phyloP scores from a whole-genome alignment of 768 basidiomycete genomes.

The Pisolithus orientalis region DNA sequence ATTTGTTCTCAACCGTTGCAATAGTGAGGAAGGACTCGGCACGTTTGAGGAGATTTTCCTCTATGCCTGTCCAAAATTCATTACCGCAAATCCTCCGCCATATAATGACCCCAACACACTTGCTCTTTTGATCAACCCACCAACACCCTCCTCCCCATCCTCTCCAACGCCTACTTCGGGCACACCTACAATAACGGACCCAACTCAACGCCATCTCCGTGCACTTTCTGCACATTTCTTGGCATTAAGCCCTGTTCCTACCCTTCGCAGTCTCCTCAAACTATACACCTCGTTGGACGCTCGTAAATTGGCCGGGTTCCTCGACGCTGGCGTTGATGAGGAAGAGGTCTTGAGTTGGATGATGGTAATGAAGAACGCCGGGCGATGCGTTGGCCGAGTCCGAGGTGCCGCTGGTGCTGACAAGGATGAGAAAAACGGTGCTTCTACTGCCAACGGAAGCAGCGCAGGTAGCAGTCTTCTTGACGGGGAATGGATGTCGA shows the following conservation, averaged over 20 bases:
- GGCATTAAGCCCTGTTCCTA: conserved; percentile 72
- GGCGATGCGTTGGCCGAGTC: conserved; percentile 55
- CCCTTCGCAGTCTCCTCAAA: conserved; percentile 87
- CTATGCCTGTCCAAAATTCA: conserved; percentile 95
- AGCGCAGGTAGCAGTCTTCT: conserved; percentile 47
- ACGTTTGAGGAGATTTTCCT: conserved; percentile 92
- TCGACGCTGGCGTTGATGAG: conserved; percentile 70
- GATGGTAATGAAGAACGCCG: conserved; percentile 92
- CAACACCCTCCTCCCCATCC: conserved; percentile 28
- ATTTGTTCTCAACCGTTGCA: not conserved
- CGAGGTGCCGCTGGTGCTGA: conserved; percentile 37
- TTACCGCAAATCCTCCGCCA: conserved; percentile 89
- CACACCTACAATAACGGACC: conserved; percentile 37
- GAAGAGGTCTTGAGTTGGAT: conserved; percentile 94
- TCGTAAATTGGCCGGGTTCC: conserved; percentile 85
- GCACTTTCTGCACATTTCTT: conserved; percentile 81
- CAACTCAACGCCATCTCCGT: conserved; percentile 76
- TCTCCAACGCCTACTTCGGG: conserved; percentile 23
- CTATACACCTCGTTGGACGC: conserved; percentile 93
- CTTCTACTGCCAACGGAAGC: conserved; percentile 19
- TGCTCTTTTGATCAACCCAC: conserved; percentile 38
- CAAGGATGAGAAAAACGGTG: conserved; percentile 29
- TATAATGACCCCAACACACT: conserved; percentile 76
- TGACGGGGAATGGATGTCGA: conserved; percentile 81
- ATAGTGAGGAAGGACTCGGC: conserved; percentile 60